Evolutionary conservation across 768 basidiomycete genomes (phyloP).

Genomic region (Lactifluus rugatus): DNA sequence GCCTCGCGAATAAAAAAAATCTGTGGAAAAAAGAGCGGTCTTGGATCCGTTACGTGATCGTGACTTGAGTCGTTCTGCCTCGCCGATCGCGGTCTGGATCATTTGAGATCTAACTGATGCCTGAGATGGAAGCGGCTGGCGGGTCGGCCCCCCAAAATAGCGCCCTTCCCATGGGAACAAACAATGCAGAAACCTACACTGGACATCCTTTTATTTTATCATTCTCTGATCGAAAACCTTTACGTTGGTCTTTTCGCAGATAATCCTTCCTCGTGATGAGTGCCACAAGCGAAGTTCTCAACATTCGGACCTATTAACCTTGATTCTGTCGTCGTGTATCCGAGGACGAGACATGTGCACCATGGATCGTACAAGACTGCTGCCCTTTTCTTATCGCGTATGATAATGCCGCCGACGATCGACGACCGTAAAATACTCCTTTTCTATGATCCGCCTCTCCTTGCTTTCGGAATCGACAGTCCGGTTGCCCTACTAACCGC

Average conservation of each 20-base stretch:
- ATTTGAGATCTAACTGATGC: background rate
- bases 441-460: background rate
- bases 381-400: background rate
- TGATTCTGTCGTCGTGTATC: constrained; percentile 28
- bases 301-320: constrained; percentile 44
- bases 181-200: background rate
- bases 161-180: constrained; percentile 6
- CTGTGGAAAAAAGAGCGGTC: background rate
- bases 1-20: constrained; percentile 2
- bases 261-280: background rate
- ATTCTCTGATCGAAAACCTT: constrained; percentile 2
- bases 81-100: constrained; percentile 1
- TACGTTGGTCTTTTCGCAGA: background rate
- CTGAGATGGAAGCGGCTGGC: background rate
- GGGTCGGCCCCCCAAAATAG: background rate
- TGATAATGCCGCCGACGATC: constrained; percentile 8
- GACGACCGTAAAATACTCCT: background rate
- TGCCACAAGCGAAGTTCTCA: constrained; percentile 25
- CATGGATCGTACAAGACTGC: constrained; percentile 54
- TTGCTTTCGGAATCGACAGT: background rate
- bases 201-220: background rate
- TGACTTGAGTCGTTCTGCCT: background rate
- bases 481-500: background rate
- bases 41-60: background rate
- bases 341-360: constrained; percentile 47